Percentiles rank a stretch among this genome's conserved stretches.
These are phyloP conservation scores for Colletotrichum musae DNA, from an alignment of 2,329 filamentous ascomycete species.

Conservation along the genomic window DNA sequence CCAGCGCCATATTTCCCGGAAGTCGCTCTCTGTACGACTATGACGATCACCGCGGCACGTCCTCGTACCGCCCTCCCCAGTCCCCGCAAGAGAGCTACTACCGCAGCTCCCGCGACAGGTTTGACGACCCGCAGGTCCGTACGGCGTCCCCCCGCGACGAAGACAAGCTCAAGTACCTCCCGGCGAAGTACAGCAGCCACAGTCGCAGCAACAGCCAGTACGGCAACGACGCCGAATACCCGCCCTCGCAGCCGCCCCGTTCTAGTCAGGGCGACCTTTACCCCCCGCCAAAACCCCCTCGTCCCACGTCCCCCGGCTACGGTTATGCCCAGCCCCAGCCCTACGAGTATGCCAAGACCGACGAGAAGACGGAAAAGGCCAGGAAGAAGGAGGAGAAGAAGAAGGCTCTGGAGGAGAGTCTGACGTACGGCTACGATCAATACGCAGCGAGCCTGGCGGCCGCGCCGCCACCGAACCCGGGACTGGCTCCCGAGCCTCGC, in stretches of 20 bases:
- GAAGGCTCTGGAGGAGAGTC: conserved; percentile 57
- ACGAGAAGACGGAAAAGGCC: conserved; percentile 40
- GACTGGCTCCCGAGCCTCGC: conserved; percentile 31
- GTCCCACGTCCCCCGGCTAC: conserved; percentile 40
- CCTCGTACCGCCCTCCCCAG: conserved; percentile 53
- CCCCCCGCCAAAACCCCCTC: conserved; percentile 37
- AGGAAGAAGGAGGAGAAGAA: conserved; percentile 52
- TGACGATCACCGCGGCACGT: conserved; percentile 49
- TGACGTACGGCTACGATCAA: conserved; percentile 63
- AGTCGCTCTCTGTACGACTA: conserved; percentile 56
- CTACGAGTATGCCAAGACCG: conserved; percentile 47
- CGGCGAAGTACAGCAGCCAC: conserved; percentile 62
- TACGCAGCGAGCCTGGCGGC: conserved; percentile 9
- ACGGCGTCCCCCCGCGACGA: conserved; percentile 46
- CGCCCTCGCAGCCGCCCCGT: conserved; percentile 44
- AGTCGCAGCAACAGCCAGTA: conserved; percentile 46
- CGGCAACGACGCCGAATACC: conserved; percentile 44
- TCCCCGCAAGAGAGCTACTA: conserved; percentile 54
- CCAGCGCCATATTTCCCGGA: conserved; percentile 55
- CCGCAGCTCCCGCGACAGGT: conserved; percentile 54
- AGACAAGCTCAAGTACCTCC: conserved; percentile 60
- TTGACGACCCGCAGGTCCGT: conserved; percentile 47
- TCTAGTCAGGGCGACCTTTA: conserved; percentile 54
- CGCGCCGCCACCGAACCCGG: conserved; percentile 8
- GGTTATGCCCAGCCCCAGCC: conserved; percentile 48